Evolutionary conservation across 192 early-diverging fungal genomes (phyloP).

Genomic region (Cladochytrium replicatum): DNA sequence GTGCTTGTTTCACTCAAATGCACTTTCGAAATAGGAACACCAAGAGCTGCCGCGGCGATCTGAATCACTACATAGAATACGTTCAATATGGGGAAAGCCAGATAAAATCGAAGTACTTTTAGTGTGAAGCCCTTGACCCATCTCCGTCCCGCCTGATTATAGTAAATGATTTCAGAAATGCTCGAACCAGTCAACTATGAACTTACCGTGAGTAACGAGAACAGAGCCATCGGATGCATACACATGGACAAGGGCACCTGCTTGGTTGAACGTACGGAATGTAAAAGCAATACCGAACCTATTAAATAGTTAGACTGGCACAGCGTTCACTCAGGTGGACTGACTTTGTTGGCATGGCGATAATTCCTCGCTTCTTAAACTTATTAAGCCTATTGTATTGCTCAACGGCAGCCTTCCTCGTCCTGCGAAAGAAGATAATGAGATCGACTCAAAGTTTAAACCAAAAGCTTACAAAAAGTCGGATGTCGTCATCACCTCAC

Average conservation of each 20-base stretch:
- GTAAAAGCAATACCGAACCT: slow-evolving; percentile 68
- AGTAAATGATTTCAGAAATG: neutral
- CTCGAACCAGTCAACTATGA: neutral
- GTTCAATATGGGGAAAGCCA: neutral
- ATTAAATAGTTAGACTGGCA: no score
- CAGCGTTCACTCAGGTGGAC: no score
- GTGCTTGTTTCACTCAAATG: slow-evolving; percentile 69
- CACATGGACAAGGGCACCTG: slow-evolving; percentile 71
- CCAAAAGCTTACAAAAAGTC: slow-evolving; percentile 26
- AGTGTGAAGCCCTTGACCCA: slow-evolving; percentile 86
- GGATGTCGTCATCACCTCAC: slow-evolving; percentile 46
- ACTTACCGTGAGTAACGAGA: slow-evolving; percentile 59
- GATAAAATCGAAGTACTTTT: slow-evolving; percentile 39
- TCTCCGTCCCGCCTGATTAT: slow-evolving; percentile 58
- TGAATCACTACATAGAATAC: slow-evolving; percentile 46
- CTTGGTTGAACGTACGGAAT: slow-evolving; percentile 70
- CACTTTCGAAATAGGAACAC: slow-evolving; percentile 55
- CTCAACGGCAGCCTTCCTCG: slow-evolving; percentile 45
- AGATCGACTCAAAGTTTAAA: neutral
- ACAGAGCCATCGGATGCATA: slow-evolving; percentile 73
- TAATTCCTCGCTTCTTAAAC: slow-evolving; percentile 71
- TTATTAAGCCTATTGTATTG: slow-evolving; percentile 60
- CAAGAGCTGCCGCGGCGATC: slow-evolving; percentile 70
- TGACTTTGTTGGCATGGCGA: slow-evolving; percentile 66
- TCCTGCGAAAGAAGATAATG: slow-evolving; percentile 6